Evolutionary conservation across 2,329 filamentous ascomycete genomes (phyloP).

Genomic region (Penicillium thymicola): DNA sequence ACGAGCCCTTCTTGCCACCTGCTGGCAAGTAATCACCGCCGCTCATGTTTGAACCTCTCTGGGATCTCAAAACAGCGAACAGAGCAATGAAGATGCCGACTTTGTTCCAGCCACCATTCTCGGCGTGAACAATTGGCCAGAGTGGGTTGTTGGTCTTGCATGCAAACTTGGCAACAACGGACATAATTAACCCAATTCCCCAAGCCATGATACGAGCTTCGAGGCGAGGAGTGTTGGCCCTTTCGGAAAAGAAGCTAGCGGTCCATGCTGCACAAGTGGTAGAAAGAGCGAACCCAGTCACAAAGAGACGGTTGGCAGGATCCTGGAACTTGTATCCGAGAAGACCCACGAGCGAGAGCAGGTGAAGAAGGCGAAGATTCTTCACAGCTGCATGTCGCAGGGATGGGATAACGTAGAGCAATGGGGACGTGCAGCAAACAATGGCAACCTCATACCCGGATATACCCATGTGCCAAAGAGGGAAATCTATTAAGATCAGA

Average conservation of each 20-base stretch:
- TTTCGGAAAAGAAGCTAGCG: conserved; percentile 75
- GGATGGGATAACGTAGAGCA: conserved; percentile 68
- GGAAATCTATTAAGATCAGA: conserved; percentile 65
- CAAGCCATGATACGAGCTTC: conserved; percentile 81
- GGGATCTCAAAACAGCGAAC: conserved; percentile 72
- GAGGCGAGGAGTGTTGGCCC: conserved; percentile 68
- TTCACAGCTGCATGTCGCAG: conserved; percentile 66
- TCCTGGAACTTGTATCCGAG: conserved; percentile 72
- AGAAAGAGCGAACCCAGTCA: conserved; percentile 74
- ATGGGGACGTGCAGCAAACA: conserved; percentile 77
- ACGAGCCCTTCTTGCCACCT: conserved; percentile 62
- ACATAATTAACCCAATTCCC: conserved; percentile 76
- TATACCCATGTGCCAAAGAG: conserved; percentile 98
- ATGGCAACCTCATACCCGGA: conserved; percentile 92
- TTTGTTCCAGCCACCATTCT: conserved; percentile 90
- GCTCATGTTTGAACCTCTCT: conserved; percentile 58
- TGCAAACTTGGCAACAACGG: conserved; percentile 85
- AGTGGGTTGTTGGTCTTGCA: conserved; percentile 94
- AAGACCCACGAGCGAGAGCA: conserved; percentile 75
- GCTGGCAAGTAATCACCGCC: conserved; percentile 50
- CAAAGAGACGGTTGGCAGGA: conserved; percentile 73
- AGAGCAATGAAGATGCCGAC: conserved; percentile 73
- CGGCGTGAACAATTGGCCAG: conserved; percentile 88
- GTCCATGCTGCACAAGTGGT: conserved; percentile 82
- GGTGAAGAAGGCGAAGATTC: conserved; percentile 68